Base-by-base conservation (phyloP, 2,329 filamentous ascomycete species). In the Elsinoe necatrix region DNA sequence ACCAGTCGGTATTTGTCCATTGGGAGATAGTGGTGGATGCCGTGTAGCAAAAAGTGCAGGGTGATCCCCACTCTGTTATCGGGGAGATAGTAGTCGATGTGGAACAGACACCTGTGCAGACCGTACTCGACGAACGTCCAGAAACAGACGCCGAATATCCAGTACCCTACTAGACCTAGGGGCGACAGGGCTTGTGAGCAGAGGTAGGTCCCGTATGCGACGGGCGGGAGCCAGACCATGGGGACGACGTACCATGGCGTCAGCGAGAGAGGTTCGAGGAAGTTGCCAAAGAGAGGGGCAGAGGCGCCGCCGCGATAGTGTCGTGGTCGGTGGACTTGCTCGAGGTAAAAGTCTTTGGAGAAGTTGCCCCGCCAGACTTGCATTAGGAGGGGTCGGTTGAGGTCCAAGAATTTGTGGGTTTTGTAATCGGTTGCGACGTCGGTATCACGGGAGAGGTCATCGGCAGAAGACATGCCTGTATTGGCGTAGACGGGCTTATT, bases 1-100 rank as follows among this genome's bases (percentile, higher is more conserved):
- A 98, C 93, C 8, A 98, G 84, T 59, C 93, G 85, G 66, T 95
- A 92, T 68, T 86, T 92, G 75, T 98, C 93, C 93, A 98, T 97
- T n/a, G 93, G 93, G 3, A 98, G 81, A 72, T 97, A 98, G 73
- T 98, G 93, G 69, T 98, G 93, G 61, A 98, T 89, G 61, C 93
- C 93, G 66, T 98, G 93, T 23, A 98, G 86, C 39, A 96, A 75
- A 74, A 98, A 98, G 71, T 98, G 93, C 18, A 86, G 64, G 0
- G 89, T 95, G 58, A 98, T 77, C 61, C 81, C 86, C n/a, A 88
- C 85, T 56, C 89, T 81, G 70, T 97, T 95, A 69, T 98, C 89
- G 0, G 93, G 93, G 9, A 98, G 85, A 67, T 86, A 95, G 86
- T 86, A 77, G 71, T 98, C 93, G 56, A 98, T 77, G 67, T 98